Base-by-base conservation (phyloP, 352 stramenopile species). In the Globisporangium paroecandrum region DNA sequence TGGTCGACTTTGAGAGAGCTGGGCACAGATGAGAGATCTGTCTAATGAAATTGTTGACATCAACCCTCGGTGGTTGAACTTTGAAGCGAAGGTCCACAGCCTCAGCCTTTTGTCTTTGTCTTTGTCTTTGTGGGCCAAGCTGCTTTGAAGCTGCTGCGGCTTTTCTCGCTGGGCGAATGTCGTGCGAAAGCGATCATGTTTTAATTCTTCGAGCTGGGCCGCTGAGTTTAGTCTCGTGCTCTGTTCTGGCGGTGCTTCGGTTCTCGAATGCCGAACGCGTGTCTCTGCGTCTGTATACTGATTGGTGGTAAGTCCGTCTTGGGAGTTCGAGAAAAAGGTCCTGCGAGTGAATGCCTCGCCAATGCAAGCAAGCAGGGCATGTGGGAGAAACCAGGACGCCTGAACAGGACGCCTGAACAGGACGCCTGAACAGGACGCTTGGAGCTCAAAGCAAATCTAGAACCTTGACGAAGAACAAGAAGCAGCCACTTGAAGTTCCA, bases 401-500 rank as follows among this genome's bases (percentile, higher is more conserved):
- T 41, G 34, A 41, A 41, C 34, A 41, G 34, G 34, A 41, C 34
- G 38, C 38, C 18, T 46, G 38, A n/a, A n/a, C 38, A 41, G 34
- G 34, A 41, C 34, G 10, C 34, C 1, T 41, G 34, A 41, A 41
- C 34, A 41, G 34, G 34, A 41, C 34, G 38, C 38, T 43, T 46
- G 38, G 13, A 20, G 13, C 10, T 20, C 46, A 53, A 53, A 25
- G 18, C 6, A 12, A 53, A 24, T 53, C 46, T 8, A 53, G 46
- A 53, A 53, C 4, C 18, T 53, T 22, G 6, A 25, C 15, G 20
- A 24, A 53, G 18, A 22, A 2, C 27, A n/a, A 53, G 38, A 46
- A 46, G 38, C 38, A 53, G 46, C 46, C 46, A 53, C 46, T 53
- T 53, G 46, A 53, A 53, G 46, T 53, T 53, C 46, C 20, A 53